Base-by-base conservation (phyloP, 2,329 filamentous ascomycete species). In the Apiospora saccharicola region DNA sequence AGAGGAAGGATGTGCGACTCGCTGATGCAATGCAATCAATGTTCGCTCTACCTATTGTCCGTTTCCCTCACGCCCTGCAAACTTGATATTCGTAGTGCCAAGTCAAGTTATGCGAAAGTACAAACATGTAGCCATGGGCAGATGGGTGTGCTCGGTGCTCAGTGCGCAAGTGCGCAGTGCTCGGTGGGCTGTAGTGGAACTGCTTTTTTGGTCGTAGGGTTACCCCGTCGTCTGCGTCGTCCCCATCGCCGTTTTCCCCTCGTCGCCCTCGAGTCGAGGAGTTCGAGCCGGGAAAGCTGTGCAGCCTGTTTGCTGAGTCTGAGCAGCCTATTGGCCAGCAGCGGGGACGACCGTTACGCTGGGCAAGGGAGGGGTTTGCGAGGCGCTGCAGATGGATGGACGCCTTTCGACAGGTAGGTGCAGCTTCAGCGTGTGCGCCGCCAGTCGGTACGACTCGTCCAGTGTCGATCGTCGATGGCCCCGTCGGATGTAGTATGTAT, bases 331-430 rank as follows among this genome's bases (percentile, higher is more conserved):
- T 68, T 68, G 67, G 67, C 26, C 67, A 22, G n/a, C 30, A 19
- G 67, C 41, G 67, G 44, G 67, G 67, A 68, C 41, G 67, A 47
- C 67, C 67, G 67, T 68, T 68, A 37, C 67, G 67, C 46, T 30
- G 30, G 34, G 47, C 46, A 41, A 41, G 68, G 68, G 44, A 70
- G 34, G 46, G 68, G 68, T 70, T 70, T 70, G 68, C 68, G 68
- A 70, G 68, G 68, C 68, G 67, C 26, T 49, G 44, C 26, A 69
- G 67, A 69, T 49, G 67, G 44, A 34, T 64, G 57, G 57, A 41
- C 57, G 57, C 57, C 57, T 24, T 24, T 64, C 57, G 41, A 41
- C 57, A 64, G 57, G 34, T 64, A 64, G 57, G 57, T 64, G 57
- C 57, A 64, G 57, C 57, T 64, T 64, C 57, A 64, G 57, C 57